Base-by-base conservation (phyloP, 1,284 basidiomycete species). In the Naganishia sp. region DNA sequence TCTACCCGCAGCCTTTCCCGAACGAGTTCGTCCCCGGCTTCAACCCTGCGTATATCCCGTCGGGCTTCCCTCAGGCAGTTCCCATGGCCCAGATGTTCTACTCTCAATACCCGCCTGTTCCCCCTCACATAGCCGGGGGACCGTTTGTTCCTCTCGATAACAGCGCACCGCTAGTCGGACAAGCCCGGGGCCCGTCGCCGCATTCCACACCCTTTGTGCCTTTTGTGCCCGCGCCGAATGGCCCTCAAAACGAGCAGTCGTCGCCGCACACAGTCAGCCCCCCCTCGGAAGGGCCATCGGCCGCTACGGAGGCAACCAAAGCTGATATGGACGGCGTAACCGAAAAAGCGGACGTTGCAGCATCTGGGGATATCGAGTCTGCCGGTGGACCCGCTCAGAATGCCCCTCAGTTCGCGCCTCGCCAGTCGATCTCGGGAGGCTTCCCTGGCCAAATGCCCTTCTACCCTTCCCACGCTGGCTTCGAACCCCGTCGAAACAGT, bases 21-120 rank as follows among this genome's bases (percentile, higher is more conserved):
- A 68, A 35, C 47, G 66, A 58, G n/a, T 64, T 64, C 50, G 67
- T 65, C n/a, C 68, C 69, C 23, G 61, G 50, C 25, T 63, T 42
- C 51, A 25, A 15, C n/a, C 50, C 52, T 15, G 21, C 60, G 6
- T 67, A 28, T 49, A 45, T 54, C 15, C 50, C 66, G 18, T 43
- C 45, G 28, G 66, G 39, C 17, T 67, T 67, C 47, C 49, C 46
- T 11, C 66, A 61, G 15, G 54, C 35, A 21, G 52, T 41, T n/a
- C 63, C 63, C 17, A 64, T 64, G 52, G 45, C 53, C 9, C 50
- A 54, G n/a, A 51, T 58, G 55, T 50, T 25, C 56, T 58, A 51
- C 56, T 55, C 45, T 35, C 55, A 35, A 46, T 65, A 52, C 49
- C 55, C 55, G 2, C 57, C 57, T 18, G 57, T 50, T 10, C 57